Base-by-base conservation (phyloP, 139 green algal species). In the Closterium sp. region DNA sequence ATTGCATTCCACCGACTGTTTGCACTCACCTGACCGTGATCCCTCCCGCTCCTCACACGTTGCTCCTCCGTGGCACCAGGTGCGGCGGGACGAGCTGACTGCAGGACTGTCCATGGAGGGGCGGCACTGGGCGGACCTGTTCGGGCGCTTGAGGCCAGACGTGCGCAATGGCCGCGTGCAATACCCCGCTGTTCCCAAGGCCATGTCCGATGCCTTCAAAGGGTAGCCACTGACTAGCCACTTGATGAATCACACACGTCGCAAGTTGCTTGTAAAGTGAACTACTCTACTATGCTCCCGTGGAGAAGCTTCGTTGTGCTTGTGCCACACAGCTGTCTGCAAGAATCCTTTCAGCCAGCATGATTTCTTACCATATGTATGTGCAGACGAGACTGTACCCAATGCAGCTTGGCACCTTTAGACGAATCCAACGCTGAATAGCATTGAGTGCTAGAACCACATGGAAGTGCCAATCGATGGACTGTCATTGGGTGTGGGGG, bases 61-160 rank as follows among this genome's bases (percentile, higher is more conserved):
- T 4, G 36, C 36, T 69, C 43, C 2, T 69, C 25, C 7, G 38
- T 88, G 35, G 21, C 55, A 35, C 55, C 89, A 92, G 89, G 89
- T 92, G 36, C 8, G 89, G 33, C 89, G 89, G 16, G 89, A 92
- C 81, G 89, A 89, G 34, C 31, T 89, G 30, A 90, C 89, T 30
- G 36, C 21, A 36, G 89, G 89, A 9, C 31, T 92, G 35, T 16
- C 9, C 55, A 88, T 91, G 88, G 34, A 89, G 31, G 28, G 12
- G 35, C 31, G 23, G 16, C 25, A 89, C 25, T 92, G 89, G 89
- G 25, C 8, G 23, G 84, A 34, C 81, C 89, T 92, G n/a, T 92
- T 92, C 84, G 23, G 34, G 28, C 36, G 89, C 33, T 81, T 92
- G n/a, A 30, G 89, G 76, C 88, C 88, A 16, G 88, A 91, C 30